phyloP scores from a whole-genome alignment of 805 yeast genomes.

The Ogataea degrootiae region DNA sequence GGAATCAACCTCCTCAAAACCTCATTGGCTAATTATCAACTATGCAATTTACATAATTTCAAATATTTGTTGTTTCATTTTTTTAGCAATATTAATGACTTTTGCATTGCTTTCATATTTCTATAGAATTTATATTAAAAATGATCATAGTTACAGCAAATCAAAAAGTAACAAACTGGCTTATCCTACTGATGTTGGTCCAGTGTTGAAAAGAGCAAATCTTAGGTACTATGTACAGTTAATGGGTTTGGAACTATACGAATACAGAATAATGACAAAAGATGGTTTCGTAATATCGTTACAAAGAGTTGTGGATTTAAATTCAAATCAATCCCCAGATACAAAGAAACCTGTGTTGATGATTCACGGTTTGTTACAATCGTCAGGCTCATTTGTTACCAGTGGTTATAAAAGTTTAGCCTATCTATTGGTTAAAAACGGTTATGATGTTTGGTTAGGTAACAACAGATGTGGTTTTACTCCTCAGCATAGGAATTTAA shows the following conservation, averaged over 20 bases:
- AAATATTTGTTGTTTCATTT: slow-evolving; percentile 18
- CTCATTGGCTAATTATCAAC: slow-evolving; percentile 6
- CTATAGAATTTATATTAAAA: slow-evolving; percentile 7
- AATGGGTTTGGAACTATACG: slow-evolving; percentile 55
- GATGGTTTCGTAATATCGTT: slow-evolving; percentile 77
- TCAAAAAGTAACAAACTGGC: slow-evolving; percentile 12
- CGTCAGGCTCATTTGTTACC: slow-evolving; percentile 80
- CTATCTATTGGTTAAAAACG: slow-evolving; percentile 40
- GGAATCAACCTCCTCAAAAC: not conserved
- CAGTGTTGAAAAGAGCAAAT: slow-evolving; percentile 23
- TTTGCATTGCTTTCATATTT: slow-evolving; percentile 18
- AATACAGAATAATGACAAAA: slow-evolving; percentile 57
- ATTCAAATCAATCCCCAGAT: slow-evolving; percentile 6
- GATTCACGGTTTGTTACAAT: slow-evolving; percentile 84
- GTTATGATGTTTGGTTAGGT: slow-evolving; percentile 89
- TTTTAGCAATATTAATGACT: slow-evolving; percentile 22
- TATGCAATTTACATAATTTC: slow-evolving; percentile 9
- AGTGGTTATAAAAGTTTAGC: slow-evolving; percentile 81
- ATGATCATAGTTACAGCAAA: slow-evolving; percentile 4
- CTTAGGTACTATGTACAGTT: slow-evolving; percentile 64
- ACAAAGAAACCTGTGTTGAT: slow-evolving; percentile 56
- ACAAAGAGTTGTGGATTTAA: slow-evolving; percentile 56
- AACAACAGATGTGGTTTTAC: slow-evolving; percentile 85
- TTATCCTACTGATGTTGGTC: slow-evolving; percentile 29
- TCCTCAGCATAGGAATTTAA: slow-evolving; percentile 55